Evolutionary conservation across 148 eudicot genomes (phyloP).

Genomic region (Cornus controversa): DNA sequence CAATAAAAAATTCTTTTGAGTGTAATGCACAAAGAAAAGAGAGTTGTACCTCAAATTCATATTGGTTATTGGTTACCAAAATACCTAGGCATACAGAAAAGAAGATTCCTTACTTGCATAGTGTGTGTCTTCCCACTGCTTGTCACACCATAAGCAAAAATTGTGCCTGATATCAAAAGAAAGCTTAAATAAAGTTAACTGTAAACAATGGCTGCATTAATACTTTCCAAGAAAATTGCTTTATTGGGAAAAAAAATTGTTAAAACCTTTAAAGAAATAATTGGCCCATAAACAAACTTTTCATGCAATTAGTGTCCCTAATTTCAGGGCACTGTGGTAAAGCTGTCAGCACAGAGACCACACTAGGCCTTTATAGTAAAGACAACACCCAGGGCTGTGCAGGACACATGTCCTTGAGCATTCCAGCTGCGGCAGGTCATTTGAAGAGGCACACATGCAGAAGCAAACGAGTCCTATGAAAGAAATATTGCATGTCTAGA

Average conservation of each 20-base stretch:
- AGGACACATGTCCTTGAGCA: neutral
- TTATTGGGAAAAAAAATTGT: neutral
- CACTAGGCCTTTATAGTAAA: neutral
- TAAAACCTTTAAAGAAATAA: neutral
- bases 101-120: conserved; percentile 74
- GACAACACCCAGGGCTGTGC: neutral
- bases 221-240: neutral
- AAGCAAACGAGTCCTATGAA: no score
- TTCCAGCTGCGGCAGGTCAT: neutral
- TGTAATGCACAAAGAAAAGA: conserved; percentile 6
- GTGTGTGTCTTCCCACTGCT: conserved; percentile 99
- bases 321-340: no score
- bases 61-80: neutral
- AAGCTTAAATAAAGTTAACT: conserved; percentile 10
- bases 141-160: conserved; percentile 97
- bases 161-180: conserved; percentile 63
- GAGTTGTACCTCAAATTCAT: conserved; percentile 5
- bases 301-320: conserved; percentile 2
- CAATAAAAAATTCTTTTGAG: neutral
- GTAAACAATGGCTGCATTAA: conserved; percentile 2
- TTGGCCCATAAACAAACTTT: neutral
- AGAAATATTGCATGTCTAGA: neutral
- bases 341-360: neutral
- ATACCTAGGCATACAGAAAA: neutral
- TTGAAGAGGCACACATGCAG: neutral